Evolutionary conservation across 306 rosid genomes (phyloP).

Genomic region (Glycyrrhiza uralensis): DNA sequence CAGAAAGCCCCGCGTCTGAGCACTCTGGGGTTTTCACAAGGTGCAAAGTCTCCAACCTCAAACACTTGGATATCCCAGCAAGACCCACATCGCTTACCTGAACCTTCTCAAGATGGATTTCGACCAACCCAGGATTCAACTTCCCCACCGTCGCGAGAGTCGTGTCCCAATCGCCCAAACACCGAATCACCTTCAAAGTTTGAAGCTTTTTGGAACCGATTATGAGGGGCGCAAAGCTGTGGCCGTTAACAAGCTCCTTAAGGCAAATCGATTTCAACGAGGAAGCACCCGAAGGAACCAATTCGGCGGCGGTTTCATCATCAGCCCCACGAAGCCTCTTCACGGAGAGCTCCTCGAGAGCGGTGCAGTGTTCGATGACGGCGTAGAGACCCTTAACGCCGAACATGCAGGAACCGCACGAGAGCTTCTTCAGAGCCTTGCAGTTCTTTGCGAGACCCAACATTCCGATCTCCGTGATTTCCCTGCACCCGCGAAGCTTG

Average conservation of each 20-base stretch:
- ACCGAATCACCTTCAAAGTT: slow-evolving; percentile 65
- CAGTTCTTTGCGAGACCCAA: slow-evolving; percentile 52
- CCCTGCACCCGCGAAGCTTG: slow-evolving; percentile 77
- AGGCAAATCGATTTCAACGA: slow-evolving; percentile 61
- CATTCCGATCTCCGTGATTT: slow-evolving; percentile 65
- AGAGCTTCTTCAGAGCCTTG: slow-evolving; percentile 64
- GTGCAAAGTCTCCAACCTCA: slow-evolving; percentile 44
- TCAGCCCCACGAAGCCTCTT: slow-evolving; percentile 68
- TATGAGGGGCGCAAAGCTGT: slow-evolving; percentile 52
- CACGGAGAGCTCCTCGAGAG: slow-evolving; percentile 67
- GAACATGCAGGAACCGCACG: slow-evolving; percentile 65
- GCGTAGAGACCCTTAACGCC: slow-evolving; percentile 63
- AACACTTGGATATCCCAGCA: slow-evolving; percentile 31
- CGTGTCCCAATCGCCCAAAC: slow-evolving; percentile 84
- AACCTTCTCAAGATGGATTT: slow-evolving; percentile 79
- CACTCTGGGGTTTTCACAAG: slow-evolving; percentile 74
- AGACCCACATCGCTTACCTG: slow-evolving; percentile 44
- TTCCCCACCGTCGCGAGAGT: slow-evolving; percentile 46
- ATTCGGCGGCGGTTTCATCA: slow-evolving; percentile 29
- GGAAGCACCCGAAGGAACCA: slow-evolving; percentile 12
- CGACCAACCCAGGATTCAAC: slow-evolving; percentile 44
- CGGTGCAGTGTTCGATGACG: slow-evolving; percentile 42
- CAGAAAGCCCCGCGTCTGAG: slow-evolving; percentile 57
- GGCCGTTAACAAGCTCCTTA: slow-evolving; percentile 71
- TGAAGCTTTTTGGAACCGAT: slow-evolving; percentile 54